These are phyloP conservation scores for Selenicereus undatus DNA, from an alignment of 148 eudicot species.

Conservation along the genomic window DNA sequence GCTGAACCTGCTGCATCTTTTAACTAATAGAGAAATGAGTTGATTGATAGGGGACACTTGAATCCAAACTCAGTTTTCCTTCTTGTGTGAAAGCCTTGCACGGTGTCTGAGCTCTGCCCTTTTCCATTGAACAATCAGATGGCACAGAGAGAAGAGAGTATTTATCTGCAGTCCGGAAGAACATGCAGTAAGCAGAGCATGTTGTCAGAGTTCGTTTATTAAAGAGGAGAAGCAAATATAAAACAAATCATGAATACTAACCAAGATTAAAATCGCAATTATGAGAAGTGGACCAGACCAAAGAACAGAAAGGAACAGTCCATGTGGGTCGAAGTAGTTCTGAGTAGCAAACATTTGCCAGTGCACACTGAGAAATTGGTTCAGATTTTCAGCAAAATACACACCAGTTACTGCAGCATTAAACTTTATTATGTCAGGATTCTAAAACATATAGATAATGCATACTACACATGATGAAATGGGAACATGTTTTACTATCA, in stretches of 20 bases:
- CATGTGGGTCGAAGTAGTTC: slow-evolving; percentile 82
- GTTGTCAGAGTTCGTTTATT: background rate
- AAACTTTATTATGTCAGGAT: background rate
- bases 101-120: slow-evolving; percentile 93
- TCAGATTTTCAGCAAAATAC: slow-evolving; percentile 81
- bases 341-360: slow-evolving; percentile 91
- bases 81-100: slow-evolving; percentile 62
- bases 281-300: slow-evolving; percentile 95
- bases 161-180: slow-evolving; percentile 55
- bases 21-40: background rate
- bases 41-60: background rate
- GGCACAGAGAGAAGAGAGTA: slow-evolving; percentile 71
- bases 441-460: background rate
- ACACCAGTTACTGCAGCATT: slow-evolving; percentile 77
- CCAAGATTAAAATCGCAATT: slow-evolving; percentile 80
- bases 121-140: slow-evolving; percentile 82
- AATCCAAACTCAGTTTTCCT: slow-evolving; percentile 39
- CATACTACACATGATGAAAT: background rate
- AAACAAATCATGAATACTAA: slow-evolving; percentile 30
- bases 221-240: background rate
- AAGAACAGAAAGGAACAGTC: slow-evolving; percentile 73
- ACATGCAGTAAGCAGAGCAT: background rate
- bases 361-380: slow-evolving; percentile 48
- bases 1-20: background rate
- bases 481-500: no score